Base-by-base conservation (phyloP, 805 yeast genomes). In the Clavispora vitiphila region DNA sequence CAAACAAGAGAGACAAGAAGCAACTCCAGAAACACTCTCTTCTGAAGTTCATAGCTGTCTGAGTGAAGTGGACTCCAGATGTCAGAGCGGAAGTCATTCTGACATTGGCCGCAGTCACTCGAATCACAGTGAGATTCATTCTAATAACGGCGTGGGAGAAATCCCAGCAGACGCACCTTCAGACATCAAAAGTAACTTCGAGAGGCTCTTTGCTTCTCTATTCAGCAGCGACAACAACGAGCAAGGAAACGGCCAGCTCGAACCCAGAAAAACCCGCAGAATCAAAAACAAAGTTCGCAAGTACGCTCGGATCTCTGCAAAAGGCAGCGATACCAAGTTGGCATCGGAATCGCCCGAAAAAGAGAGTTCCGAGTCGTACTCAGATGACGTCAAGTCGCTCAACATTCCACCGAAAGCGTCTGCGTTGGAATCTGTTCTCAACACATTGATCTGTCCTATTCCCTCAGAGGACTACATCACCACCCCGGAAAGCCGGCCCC, bases 401-500 rank as follows among this genome's bases (percentile, higher is more conserved):
- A 53, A 60, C 10, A 71, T 79, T 7, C 76, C 74, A 1, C 74
- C 74, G 2, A 64, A 65, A 47, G 73, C 76, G 1, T 64, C 71
- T 2, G 64, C 70, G 1, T 56, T 70, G 8, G 72, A 67, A 37
- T 64, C 71, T 9, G 74, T 74, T 1, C 42, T 69, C n/a, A 64
- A 54, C 50, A 56, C 72, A 2, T 39, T 69, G 7, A 45, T 69
- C 12, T 62, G 69, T 44, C 76, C 76, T 0, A 51, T 61, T 19
- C 76, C 76, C 1, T 59, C 70, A 1, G 46, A 47, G 5, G 44
- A 54, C 15, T 69, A 51, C 44, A 56, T 70, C 11, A 44, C 58
- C 20, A 50, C 64, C 15, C 76, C 76, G 1, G 56, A 49, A 1
- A 31, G 54, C 3, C 55, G 76, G n/a, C 47, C 54, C 8, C 57